Evolutionary conservation across 805 yeast species (phyloP).

Genomic region (Spencermartinsiella europaea): DNA sequence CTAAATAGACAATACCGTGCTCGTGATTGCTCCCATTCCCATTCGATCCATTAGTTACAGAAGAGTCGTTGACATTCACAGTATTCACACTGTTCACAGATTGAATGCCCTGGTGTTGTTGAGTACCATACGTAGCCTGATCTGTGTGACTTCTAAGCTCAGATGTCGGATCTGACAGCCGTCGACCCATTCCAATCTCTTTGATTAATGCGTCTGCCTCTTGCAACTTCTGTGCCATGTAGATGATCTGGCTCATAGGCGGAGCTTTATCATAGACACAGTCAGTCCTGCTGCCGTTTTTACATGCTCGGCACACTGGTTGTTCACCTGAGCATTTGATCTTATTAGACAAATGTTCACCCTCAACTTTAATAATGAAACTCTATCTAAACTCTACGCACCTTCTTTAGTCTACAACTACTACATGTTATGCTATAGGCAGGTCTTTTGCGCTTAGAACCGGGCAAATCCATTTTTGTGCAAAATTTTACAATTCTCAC

Average conservation of each 20-base stretch:
- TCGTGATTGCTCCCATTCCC: neutral
- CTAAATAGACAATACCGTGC: neutral
- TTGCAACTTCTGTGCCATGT: neutral
- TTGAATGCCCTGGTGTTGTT: neutral
- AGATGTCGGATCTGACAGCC: neutral
- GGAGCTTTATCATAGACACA: neutral
- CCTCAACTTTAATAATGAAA: too few species aligned
- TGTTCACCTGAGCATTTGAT: neutral
- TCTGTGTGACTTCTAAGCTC: too few species aligned
- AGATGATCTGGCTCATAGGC: neutral
- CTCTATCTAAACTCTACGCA: neutral
- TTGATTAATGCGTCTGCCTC: neutral
- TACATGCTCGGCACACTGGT: neutral
- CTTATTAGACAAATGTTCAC: too few species aligned
- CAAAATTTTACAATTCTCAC: too few species aligned
- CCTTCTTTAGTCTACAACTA: neutral
- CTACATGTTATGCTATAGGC: neutral
- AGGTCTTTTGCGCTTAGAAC: neutral
- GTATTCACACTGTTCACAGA: neutral
- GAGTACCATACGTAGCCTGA: neutral
- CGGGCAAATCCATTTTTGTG: neutral
- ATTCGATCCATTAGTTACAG: neutral
- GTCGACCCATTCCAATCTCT: neutral
- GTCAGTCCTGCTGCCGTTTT: neutral
- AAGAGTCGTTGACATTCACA: neutral